A percentile compares a stretch with the other conserved stretches of the same genome.
phyloP scores from a whole-genome alignment of 805 yeast species.

The Cyberlindnera samutprakarnensis region DNA sequence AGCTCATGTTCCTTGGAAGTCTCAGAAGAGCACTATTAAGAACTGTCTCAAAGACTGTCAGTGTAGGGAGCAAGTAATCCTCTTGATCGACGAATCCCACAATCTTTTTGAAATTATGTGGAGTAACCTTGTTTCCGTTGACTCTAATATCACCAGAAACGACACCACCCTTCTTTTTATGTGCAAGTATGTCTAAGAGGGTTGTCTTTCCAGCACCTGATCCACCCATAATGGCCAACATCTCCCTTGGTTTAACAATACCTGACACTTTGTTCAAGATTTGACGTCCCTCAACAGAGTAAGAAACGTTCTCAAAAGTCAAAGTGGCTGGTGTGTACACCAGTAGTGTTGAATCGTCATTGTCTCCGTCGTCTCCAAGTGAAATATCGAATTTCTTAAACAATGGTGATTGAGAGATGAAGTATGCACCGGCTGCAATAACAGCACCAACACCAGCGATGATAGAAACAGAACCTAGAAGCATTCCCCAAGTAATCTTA shows the following conservation, averaged over 20 bases:
- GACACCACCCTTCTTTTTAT: slow-evolving; percentile 72
- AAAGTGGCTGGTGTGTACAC: slow-evolving; percentile 60
- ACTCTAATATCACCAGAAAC: slow-evolving; percentile 62
- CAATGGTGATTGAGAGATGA: slow-evolving; percentile 54
- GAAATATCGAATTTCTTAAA: slow-evolving; percentile 31
- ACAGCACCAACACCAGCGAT: slow-evolving; percentile 32
- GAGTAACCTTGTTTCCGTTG: slow-evolving; percentile 52
- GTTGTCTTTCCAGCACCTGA: slow-evolving; percentile 99
- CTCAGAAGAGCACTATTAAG: slow-evolving; percentile 84
- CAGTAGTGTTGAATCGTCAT: slow-evolving; percentile 38
- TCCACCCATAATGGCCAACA: slow-evolving; percentile 96
- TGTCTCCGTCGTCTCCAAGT: slow-evolving; percentile 22
- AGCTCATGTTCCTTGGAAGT: slow-evolving; percentile 75
- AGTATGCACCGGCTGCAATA: slow-evolving; percentile 32
- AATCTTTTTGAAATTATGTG: slow-evolving; percentile 48
- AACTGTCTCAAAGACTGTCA: slow-evolving; percentile 94
- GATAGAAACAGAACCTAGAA: slow-evolving; percentile 39
- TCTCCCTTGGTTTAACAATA: slow-evolving; percentile 75
- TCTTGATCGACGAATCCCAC: slow-evolving; percentile 97
- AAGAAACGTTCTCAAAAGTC: slow-evolving; percentile 67
- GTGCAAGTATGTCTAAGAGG: slow-evolving; percentile 82
- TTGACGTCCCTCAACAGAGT: slow-evolving; percentile 42
- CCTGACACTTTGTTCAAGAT: slow-evolving; percentile 69
- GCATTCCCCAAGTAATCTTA: slow-evolving; percentile 35
- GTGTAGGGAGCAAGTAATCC: slow-evolving; percentile 81